These are phyloP conservation scores for Fusarium transvaalense DNA, from an alignment of 2,329 filamentous ascomycete species.

Conservation along the genomic window DNA sequence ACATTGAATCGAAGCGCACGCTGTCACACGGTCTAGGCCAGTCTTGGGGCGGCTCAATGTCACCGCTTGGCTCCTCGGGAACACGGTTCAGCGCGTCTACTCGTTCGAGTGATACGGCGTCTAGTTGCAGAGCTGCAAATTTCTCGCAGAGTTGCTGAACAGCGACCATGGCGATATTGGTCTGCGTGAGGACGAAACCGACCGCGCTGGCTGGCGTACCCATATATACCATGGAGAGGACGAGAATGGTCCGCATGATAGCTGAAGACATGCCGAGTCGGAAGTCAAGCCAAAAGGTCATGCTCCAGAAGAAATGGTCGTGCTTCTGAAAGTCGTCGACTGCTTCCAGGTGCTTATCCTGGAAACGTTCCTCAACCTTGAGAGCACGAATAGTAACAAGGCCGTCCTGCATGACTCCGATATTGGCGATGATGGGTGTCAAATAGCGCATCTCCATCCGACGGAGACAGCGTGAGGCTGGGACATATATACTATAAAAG, in stretches of 20 bases:
- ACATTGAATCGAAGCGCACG: conserved; percentile 81
- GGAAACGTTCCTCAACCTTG: conserved; percentile 81
- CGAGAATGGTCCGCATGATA: conserved; percentile 78
- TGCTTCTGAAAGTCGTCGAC: conserved; percentile 93
- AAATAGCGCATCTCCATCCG: conserved; percentile 91
- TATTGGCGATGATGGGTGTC: conserved; percentile 91
- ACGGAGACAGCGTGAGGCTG: conserved; percentile 84
- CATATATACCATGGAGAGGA: conserved; percentile 79
- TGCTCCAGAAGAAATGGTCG: conserved; percentile 95
- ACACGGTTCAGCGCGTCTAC: conserved; percentile 85
- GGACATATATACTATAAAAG: conserved; percentile 82
- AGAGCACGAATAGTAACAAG: conserved; percentile 89
- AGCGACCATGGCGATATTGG: conserved; percentile 53
- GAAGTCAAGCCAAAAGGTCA: conserved; percentile 87
- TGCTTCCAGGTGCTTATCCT: conserved; percentile 81
- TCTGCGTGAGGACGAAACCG: conserved; percentile 80
- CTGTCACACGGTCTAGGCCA: conserved; percentile 82
- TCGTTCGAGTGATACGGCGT: conserved; percentile 90
- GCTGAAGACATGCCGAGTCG: conserved; percentile 75
- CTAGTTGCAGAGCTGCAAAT: conserved; percentile 89
- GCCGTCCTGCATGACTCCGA: conserved; percentile 87
- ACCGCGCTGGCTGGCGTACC: conserved; percentile 82
- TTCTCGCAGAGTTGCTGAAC: conserved; percentile 74
- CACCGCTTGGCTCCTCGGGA: conserved; percentile 78
- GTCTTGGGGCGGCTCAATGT: conserved; percentile 75